A percentile compares a stretch with the other conserved stretches of the same genome.
Conservation (phyloP, 345 rosid species). For the Geranium rotundifolium region DNA sequence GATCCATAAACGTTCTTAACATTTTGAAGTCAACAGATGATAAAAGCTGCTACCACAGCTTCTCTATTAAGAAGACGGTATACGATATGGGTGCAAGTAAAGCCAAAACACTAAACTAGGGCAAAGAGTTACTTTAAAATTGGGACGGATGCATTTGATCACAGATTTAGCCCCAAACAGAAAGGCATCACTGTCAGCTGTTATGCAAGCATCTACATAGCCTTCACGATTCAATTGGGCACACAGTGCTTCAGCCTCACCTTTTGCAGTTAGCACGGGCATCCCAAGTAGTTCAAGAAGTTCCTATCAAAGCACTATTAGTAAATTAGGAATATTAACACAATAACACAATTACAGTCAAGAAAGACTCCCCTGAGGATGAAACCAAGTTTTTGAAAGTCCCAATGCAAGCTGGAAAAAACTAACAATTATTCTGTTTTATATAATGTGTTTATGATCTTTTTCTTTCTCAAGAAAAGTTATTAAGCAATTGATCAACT, state of each 20-base stretch:
- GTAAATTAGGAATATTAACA: neutral
- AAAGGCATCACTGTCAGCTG: conserved; percentile 89
- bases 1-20: no score
- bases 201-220: conserved; percentile 79
- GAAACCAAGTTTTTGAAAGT: no score
- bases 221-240: conserved; percentile 73
- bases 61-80: neutral
- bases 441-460: neutral
- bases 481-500: neutral
- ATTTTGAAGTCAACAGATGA: neutral
- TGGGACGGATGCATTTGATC: conserved; percentile 62
- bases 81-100: neutral
- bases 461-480: neutral
- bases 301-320: conserved; percentile 31
- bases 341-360: neutral
- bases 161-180: conserved; percentile 83
- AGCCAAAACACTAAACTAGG: neutral
- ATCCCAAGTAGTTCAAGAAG: conserved; percentile 74
- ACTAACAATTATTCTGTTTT: no score
- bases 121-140: conserved; percentile 42
- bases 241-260: conserved; percentile 94
- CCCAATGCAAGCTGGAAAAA: no score
- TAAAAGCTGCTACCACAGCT: neutral
- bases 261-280: conserved; percentile 64
- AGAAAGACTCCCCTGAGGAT: neutral